These are phyloP conservation scores for Tulasnella calospora DNA, from an alignment of 768 basidiomycete species.

Conservation along the genomic window DNA sequence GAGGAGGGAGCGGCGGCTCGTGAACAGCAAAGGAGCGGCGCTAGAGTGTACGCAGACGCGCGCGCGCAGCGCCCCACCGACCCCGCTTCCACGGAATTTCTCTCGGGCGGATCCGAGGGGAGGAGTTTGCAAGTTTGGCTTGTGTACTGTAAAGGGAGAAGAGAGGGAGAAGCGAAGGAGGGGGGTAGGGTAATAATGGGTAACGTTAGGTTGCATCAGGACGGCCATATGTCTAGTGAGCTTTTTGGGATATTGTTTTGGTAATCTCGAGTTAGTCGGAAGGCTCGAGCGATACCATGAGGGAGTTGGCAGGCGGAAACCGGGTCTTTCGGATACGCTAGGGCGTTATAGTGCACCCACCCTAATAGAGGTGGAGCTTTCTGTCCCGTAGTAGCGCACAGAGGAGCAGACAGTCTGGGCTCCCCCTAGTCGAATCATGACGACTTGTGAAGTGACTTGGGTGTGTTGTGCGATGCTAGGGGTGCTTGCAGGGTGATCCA, in stretches of 20 bases:
- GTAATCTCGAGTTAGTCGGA: neutral
- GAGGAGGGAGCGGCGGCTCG: neutral
- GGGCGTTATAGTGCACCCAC: neutral
- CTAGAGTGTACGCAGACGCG: neutral
- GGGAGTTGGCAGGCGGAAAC: constrained; percentile 1
- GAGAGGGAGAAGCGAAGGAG: neutral
- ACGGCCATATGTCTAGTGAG: neutral
- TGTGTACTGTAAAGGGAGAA: neutral
- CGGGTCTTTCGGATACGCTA: neutral
- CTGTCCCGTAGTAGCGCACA: neutral
- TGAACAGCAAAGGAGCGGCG: neutral
- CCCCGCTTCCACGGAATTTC: neutral
- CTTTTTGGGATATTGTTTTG: neutral
- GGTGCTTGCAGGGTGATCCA: neutral
- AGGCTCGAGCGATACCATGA: neutral
- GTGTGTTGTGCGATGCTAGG: neutral
- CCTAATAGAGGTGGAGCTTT: neutral
- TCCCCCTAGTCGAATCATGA: neutral
- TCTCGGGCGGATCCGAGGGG: neutral
- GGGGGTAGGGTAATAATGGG: neutral
- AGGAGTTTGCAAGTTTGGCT: neutral
- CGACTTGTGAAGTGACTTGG: neutral
- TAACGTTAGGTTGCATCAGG: neutral
- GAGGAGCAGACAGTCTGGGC: neutral
- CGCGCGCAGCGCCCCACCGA: neutral